A percentile compares a stretch with the other conserved stretches of the same genome.
These are phyloP conservation scores for Tricholoma sp. DNA, from an alignment of 768 basidiomycete genomes.

Conservation along the genomic window DNA sequence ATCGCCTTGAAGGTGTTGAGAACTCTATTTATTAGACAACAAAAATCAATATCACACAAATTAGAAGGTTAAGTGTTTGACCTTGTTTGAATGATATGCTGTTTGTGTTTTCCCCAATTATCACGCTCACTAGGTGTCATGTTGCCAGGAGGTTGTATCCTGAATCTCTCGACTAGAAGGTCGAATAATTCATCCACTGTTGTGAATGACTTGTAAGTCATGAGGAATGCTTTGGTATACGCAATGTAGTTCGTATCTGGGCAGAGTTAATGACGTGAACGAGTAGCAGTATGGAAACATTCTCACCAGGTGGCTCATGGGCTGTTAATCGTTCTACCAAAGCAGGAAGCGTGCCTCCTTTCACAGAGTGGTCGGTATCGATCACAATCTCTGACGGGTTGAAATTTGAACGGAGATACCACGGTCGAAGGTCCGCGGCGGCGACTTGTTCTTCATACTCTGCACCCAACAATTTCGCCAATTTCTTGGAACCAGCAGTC, in stretches of 20 bases:
- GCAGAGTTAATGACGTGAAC: conserved; percentile 3
- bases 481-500: conserved; percentile 41
- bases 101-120: conserved; percentile 84
- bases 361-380: conserved; percentile 77
- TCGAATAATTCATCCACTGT: conserved; percentile 79
- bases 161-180: conserved; percentile 74
- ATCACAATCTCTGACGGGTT: conserved; percentile 76
- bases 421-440: conserved; percentile 51
- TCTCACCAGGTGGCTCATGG: conserved; percentile 81
- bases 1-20: conserved; percentile 89
- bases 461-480: conserved; percentile 63
- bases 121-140: conserved; percentile 56
- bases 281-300: background rate
- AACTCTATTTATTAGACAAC: conserved; percentile 51
- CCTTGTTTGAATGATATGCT: conserved; percentile 84
- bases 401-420: conserved; percentile 85
- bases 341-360: conserved; percentile 82
- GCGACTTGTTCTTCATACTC: conserved; percentile 38
- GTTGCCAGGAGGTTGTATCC: conserved; percentile 67
- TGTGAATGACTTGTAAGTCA: conserved; percentile 96
- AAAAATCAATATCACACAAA: background rate
- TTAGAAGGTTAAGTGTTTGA: conserved; percentile 30
- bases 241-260: conserved; percentile 39
- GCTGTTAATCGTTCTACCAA: conserved; percentile 87
- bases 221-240: conserved; percentile 85